Percentiles rank a stretch among this genome's conserved stretches.
phyloP scores from a whole-genome alignment of 78 protist genomes.

The Goniomonas avonlea region DNA sequence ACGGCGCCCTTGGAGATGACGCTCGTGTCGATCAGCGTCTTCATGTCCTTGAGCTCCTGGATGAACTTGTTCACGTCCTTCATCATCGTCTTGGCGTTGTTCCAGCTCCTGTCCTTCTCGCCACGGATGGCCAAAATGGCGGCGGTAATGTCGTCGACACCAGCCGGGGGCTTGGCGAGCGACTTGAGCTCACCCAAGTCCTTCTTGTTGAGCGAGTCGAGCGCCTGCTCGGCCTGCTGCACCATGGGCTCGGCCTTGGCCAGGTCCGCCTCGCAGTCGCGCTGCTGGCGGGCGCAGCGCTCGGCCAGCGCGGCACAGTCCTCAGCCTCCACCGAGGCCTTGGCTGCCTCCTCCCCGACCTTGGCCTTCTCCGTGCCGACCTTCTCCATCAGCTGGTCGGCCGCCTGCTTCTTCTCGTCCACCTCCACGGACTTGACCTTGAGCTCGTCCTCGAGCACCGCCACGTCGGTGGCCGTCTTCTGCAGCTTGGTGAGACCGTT shows the following conservation, averaged over 20 bases:
- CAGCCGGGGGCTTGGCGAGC: slow-evolving; percentile 56
- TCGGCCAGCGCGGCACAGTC: slow-evolving; percentile 31
- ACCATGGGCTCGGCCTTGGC: slow-evolving; percentile 67
- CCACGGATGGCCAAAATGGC: slow-evolving; percentile 37
- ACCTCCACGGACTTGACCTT: slow-evolving; percentile 34
- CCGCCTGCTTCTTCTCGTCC: slow-evolving; percentile 29
- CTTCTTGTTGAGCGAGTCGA: slow-evolving; percentile 55
- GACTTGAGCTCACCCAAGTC: slow-evolving; percentile 62
- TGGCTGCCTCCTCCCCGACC: slow-evolving; percentile 45
- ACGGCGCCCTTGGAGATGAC: slow-evolving; percentile 22
- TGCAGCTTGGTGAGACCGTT: slow-evolving; percentile 43
- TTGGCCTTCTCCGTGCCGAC: slow-evolving; percentile 50
- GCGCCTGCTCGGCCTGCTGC: slow-evolving; percentile 62
- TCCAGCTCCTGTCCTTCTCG: slow-evolving; percentile 36
- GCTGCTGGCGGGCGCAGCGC: slow-evolving; percentile 12
- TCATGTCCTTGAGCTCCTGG: slow-evolving; percentile 11
- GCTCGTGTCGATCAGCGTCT: slow-evolving; percentile 26
- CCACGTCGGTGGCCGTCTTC: slow-evolving; percentile 26
- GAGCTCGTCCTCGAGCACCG: slow-evolving; percentile 32
- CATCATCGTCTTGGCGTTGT: slow-evolving; percentile 37
- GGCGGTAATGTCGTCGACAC: slow-evolving; percentile 45
- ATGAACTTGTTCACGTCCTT: slow-evolving; percentile 39
- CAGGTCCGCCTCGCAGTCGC: slow-evolving; percentile 48
- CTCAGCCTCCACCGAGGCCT: slow-evolving; percentile 41
- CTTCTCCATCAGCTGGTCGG: slow-evolving; percentile 37